A percentile compares a stretch with the other conserved stretches of the same genome.
These are phyloP conservation scores for Penicillium sp. DNA, from an alignment of 2,329 filamentous ascomycete species.

Conservation along the genomic window DNA sequence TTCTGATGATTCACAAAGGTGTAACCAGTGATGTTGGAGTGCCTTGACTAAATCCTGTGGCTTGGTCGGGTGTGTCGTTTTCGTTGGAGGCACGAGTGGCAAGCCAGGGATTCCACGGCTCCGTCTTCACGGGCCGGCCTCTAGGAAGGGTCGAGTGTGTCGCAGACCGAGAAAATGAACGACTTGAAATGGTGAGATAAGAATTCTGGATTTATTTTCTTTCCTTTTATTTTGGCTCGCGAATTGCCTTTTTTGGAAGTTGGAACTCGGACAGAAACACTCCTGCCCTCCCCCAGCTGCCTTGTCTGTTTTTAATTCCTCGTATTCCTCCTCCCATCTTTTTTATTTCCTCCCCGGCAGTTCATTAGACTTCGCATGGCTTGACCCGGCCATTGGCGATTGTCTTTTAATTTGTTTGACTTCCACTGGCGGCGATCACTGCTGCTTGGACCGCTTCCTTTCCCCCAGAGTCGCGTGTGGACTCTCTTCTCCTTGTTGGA, in stretches of 20 bases:
- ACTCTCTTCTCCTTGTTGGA: background rate
- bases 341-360: background rate
- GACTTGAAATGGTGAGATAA: background rate
- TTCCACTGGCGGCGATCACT: background rate
- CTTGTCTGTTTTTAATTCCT: background rate
- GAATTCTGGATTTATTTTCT: background rate
- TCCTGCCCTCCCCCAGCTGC: background rate
- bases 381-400: background rate
- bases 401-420: background rate
- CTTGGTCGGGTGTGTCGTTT: background rate
- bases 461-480: background rate
- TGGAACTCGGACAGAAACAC: background rate
- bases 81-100: no score
- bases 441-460: background rate
- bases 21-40: background rate
- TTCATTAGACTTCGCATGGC: background rate
- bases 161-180: background rate
- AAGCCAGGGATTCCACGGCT: background rate
- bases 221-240: background rate
- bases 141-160: background rate
- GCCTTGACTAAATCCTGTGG: background rate
- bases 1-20: background rate
- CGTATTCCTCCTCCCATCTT: background rate
- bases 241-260: background rate
- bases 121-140: background rate